Base-by-base conservation (phyloP, 2,329 filamentous ascomycete genomes). In the Dactylellina sp. region DNA sequence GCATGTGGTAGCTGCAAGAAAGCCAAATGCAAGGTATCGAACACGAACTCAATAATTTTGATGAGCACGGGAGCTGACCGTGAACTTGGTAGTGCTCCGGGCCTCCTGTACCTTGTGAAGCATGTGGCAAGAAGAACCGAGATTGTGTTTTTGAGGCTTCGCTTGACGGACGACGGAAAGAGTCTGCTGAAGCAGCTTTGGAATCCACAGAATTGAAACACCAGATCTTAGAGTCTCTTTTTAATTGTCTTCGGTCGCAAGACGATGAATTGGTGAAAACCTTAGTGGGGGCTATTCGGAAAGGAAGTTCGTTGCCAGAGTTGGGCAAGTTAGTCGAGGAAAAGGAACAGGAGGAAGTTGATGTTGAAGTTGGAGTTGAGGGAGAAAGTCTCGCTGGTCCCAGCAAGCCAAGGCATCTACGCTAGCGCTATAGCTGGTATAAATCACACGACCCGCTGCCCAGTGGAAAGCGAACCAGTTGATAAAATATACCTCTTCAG, bases 1-100 rank as follows among this genome's bases (percentile, higher is more conserved):
- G 68, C 68, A 1, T 72, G 68, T 37, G 28, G 53, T 32, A 55
- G 46, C 24, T 72, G 68, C 39, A 72, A 72, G 37, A 72, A 50
- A 24, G 60, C 60, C 0, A 72, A 72, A 39, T 60, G 60, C 60
- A 72, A 61, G 60, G 68, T 72, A 72, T 42, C 25, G 16, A 25
- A 50, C 28, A 32, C 28, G 4, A 18, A 35, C 35, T n/a, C 25
- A 20, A 49, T 46, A 24, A 18, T 46, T n/a, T 42, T 40, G 28
- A 32, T 32, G 9, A 9, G 9, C 4, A 32, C 4, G 4, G 9
- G 28, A 32, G 9, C 28, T 32, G 28, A 32, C 9, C 9, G 28
- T 4, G 5, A 32, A n/a, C n/a, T n/a, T n/a, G n/a, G 28, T 9
- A 74, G 70, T 74, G 70, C 16, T 61, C 70, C 28, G 61, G 61